Base-by-base conservation (phyloP, 2,329 filamentous ascomycete species). In the Ophidiomyces ophidiicola region DNA sequence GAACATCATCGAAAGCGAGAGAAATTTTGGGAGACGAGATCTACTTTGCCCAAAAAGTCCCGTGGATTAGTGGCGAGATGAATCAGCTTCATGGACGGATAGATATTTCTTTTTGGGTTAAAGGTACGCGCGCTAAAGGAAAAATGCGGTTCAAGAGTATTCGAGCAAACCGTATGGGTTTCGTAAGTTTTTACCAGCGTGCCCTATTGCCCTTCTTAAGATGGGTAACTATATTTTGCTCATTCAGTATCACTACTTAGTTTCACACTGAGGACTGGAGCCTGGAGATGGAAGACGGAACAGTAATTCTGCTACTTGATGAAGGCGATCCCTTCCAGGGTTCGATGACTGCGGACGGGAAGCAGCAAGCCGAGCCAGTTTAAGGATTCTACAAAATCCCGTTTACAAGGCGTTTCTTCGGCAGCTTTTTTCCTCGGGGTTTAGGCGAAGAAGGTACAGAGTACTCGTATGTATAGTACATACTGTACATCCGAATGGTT, bases 261-360 rank as follows among this genome's bases (percentile, higher is more conserved):
- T 96, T 94, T 61, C 78, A 85, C 65, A 98, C 90, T 24, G 74
- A 79, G 42, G 82, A 87, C 67, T 98, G 88, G 87, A 90, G 80
- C 55, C 65, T 98, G 51, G 76, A 79, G 57, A 76, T 74, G 46
- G 68, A 72, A 45, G 73, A 76, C 52, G 74, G 74, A 29, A 67
- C 67, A 36, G 74, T 80, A 48, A 71, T 94, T 48, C 80, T 92
- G 55, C 62, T 98, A 58, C 69, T 94, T 46, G 76, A 84, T 52
- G 75, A 71, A 3, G 67, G 63, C 43, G 70, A 90, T 67, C 82
- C 83, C 29, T 86, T 90, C 56, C 62, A 58, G 14, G 19, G 26
- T 25, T 30, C 32, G 15, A 41, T 41, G 12, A 32, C 31, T 14
- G 14, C 24, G 2, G 38, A 35, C n/a, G 32, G 21, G 12, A 36